A percentile compares a stretch with the other conserved stretches of the same genome.
These are phyloP conservation scores for Acacia confusa DNA, from an alignment of 306 rosid genomes.

Conservation along the genomic window DNA sequence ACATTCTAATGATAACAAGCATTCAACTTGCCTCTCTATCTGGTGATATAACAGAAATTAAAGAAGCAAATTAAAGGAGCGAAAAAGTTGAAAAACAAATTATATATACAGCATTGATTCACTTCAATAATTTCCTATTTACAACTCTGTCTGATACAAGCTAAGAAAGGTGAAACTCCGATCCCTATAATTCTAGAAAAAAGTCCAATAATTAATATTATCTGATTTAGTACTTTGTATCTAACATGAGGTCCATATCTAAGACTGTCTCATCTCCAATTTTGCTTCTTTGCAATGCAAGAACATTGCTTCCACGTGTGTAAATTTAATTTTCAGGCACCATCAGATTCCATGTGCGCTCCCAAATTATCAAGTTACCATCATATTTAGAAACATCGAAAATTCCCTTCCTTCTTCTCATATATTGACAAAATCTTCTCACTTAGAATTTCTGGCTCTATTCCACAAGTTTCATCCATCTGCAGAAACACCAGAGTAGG, in stretches of 20 bases:
- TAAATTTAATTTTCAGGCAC: background rate
- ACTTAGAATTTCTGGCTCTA: conserved; percentile 30
- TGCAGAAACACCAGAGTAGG: conserved; percentile 17
- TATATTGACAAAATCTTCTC: conserved; percentile 35
- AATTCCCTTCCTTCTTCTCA: conserved; percentile 28
- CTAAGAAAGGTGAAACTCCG: background rate
- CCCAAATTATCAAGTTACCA: background rate
- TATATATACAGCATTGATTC: background rate
- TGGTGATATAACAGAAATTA: background rate
- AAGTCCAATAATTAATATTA: background rate
- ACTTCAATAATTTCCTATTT: background rate
- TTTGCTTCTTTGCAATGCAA: background rate
- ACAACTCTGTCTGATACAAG: background rate
- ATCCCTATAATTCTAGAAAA: background rate
- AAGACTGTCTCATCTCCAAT: background rate
- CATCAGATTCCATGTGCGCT: conserved; percentile 3
- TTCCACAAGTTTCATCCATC: conserved; percentile 27
- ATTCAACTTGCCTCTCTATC: too few relatives aligned
- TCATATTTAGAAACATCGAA: background rate
- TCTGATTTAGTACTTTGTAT: background rate
- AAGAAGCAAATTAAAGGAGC: background rate
- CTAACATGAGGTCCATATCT: background rate
- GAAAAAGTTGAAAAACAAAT: background rate
- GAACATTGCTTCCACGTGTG: background rate
- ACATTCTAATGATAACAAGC: background rate